Base-by-base conservation (phyloP, 495 filamentous ascomycete genomes). In the Penicillium simplicissimum region DNA sequence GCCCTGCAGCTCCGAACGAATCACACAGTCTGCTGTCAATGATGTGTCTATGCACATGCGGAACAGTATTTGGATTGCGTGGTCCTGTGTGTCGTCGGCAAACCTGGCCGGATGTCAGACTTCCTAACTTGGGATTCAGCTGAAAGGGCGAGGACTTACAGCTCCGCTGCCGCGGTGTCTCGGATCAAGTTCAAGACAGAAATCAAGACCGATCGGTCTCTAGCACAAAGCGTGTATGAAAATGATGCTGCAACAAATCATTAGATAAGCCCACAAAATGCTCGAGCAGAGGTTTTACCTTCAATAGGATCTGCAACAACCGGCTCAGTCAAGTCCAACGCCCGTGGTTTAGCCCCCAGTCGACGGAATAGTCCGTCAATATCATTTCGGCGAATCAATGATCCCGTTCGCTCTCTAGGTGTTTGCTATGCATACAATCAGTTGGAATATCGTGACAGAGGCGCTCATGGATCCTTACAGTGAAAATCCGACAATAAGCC, bases 401-500 rank as follows among this genome's bases (percentile, higher is more conserved):
- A 62, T 36, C 57, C 60, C 28, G 79, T 47, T 9, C 59, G 70
- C 15, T 67, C 55, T 4, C 59, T 52, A 37, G 63, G 49, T 3
- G 60, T 52, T 57, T 66, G 56, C 77, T 76, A 1, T 43, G 43
- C 13, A 31, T 19, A 23, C 47, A 14, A 17, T 65, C 40, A 67
- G 61, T 19, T 2, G 15, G 28, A 15, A 11, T 23, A 10, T 9
- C 38, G 15, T 15, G 15, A 25, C 19, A 11, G 47, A 28, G 8
- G 17, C 25, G 13, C 11, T 1, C 11, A 21, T 33, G 47, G n/a
- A 19, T 71, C 71, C 19, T 43, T 55, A 82, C 79, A 69, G 74
- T 75, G 23, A 88, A 69, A 21, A 81, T 69, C 51, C 84, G 79
- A 40, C 82, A 75, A 75, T 93, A 95, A 54, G 88, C 85, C 45